These are phyloP conservation scores for Globisporangium nodosum DNA, from an alignment of 352 stramenopile genomes.

Conservation along the genomic window DNA sequence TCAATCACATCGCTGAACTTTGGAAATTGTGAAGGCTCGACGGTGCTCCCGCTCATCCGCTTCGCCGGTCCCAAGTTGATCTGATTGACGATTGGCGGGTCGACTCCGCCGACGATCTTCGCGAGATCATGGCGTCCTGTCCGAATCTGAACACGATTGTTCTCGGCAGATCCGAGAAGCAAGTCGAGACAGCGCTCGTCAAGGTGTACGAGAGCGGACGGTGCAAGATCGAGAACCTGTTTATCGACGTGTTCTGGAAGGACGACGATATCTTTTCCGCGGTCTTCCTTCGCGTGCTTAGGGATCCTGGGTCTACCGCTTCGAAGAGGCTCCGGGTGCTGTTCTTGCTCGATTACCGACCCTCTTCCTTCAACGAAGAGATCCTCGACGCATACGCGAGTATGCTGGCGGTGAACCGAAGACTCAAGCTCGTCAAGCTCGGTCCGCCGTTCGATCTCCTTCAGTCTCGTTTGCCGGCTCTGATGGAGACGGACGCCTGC, in stretches of 20 bases:
- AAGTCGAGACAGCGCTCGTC: not conserved
- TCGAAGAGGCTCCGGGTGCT: constrained; percentile 1
- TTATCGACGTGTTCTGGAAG: not conserved
- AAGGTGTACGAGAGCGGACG: not conserved
- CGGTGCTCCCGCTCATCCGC: not conserved
- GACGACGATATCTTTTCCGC: not conserved
- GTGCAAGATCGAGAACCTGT: not conserved
- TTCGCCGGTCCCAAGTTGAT: constrained; percentile 1
- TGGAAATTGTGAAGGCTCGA: not conserved
- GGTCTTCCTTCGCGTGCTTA: not conserved
- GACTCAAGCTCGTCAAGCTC: not conserved
- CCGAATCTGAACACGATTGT: not conserved
- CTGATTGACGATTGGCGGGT: not conserved
- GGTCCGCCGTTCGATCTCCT: not conserved
- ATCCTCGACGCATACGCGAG: not conserved
- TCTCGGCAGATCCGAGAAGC: not conserved
- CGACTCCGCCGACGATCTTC: not conserved
- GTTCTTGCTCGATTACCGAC: not conserved
- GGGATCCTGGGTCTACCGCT: not conserved
- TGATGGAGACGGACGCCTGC: not conserved
- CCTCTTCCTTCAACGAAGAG: not conserved
- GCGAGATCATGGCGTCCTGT: not conserved
- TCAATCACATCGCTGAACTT: not conserved
- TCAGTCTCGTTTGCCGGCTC: not conserved
- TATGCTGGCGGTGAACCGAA: not conserved